Conservation (phyloP, 805 yeast species). For the Ogataea sp. region DNA sequence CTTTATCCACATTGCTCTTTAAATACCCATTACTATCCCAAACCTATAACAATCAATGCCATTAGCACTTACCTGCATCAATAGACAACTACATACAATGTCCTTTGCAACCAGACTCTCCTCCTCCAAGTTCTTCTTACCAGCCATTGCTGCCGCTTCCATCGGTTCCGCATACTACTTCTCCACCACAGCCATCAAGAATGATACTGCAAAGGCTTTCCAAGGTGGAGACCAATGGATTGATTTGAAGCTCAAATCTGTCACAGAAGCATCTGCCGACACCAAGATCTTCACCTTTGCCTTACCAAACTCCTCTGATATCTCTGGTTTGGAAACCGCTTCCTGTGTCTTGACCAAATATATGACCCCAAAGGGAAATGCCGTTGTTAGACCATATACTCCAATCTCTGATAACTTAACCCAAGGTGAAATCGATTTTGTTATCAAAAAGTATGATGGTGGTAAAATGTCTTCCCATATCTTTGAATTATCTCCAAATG, state of each 20-base stretch:
- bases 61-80: too few relatives aligned
- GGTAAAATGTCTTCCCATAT: constrained; percentile 82
- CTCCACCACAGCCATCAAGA: constrained; percentile 23
- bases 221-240: constrained; percentile 63
- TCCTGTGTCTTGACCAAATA: constrained; percentile 76
- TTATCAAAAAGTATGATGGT: constrained; percentile 83
- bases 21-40: too few relatives aligned
- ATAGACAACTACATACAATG: too few relatives aligned
- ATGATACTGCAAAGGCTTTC: constrained; percentile 40
- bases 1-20: too few relatives aligned
- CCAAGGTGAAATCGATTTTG: constrained; percentile 69
- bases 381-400: constrained; percentile 84
- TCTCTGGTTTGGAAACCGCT: constrained; percentile 72
- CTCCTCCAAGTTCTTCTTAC: constrained; percentile 11
- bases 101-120: constrained; percentile 7
- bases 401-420: constrained; percentile 68
- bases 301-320: constrained; percentile 57
- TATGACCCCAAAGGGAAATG: constrained; percentile 74
- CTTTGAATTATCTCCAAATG: constrained; percentile 62
- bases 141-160: constrained; percentile 30
- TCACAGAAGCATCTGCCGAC: constrained; percentile 46
- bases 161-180: constrained; percentile 29
- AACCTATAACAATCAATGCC: too few relatives aligned
- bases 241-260: constrained; percentile 49
- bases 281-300: constrained; percentile 66